These are phyloP conservation scores for Balamuthia mandrillaris DNA, from an alignment of 208 protist genomes.

Conservation along the genomic window DNA sequence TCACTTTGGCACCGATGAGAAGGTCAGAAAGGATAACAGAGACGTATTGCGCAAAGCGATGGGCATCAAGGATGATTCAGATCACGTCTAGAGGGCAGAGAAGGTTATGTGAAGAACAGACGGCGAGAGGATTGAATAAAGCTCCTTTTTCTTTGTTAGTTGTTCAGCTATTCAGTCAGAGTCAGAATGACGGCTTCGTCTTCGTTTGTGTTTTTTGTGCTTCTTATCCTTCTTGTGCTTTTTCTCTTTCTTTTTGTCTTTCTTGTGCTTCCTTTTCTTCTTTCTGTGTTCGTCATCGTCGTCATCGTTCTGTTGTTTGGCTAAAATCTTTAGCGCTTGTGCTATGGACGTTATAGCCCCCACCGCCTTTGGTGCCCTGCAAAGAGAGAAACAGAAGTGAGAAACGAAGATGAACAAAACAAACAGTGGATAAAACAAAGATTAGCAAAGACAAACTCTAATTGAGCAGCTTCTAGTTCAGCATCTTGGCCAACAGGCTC, in stretches of 20 bases:
- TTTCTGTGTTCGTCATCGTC: background rate
- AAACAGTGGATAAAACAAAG: background rate
- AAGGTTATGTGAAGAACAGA: too few species aligned
- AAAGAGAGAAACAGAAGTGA: background rate
- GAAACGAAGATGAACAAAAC: background rate
- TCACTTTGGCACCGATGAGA: conserved; percentile 19
- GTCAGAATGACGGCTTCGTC: background rate
- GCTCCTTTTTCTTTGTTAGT: too few species aligned
- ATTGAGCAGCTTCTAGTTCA: background rate
- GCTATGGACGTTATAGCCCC: background rate
- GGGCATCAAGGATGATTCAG: too few species aligned
- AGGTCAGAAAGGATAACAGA: too few species aligned
- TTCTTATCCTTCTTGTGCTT: conserved; percentile 9
- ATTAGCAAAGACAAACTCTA: background rate
- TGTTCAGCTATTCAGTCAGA: background rate
- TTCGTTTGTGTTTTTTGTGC: background rate
- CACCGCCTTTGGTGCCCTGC: conserved; percentile 1
- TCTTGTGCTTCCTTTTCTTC: conserved; percentile 31
- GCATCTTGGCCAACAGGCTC: conserved; percentile 31
- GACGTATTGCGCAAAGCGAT: too few species aligned
- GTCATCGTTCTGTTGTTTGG: background rate
- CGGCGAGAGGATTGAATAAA: too few species aligned
- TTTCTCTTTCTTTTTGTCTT: background rate
- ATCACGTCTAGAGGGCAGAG: too few species aligned
- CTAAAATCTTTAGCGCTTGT: conserved; percentile 32